Percentiles rank a stretch among this genome's conserved stretches.
Conservation (phyloP, 2,329 filamentous ascomycete species). For the Trichoderma sp. region DNA sequence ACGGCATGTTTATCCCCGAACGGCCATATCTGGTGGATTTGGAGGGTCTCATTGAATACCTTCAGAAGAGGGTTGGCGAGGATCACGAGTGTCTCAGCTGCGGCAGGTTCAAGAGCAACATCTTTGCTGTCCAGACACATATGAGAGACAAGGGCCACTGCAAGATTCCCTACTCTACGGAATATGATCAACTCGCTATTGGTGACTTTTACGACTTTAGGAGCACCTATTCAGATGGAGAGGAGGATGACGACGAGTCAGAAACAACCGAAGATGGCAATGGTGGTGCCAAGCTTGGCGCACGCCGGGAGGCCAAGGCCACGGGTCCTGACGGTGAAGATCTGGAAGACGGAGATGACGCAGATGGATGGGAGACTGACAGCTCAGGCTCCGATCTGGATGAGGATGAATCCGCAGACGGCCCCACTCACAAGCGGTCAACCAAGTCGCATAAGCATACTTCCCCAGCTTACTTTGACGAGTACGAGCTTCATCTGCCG, state of each 20-base stretch:
- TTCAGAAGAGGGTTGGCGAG: constrained; percentile 79
- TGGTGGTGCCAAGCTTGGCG: constrained; percentile 71
- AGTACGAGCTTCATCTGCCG: constrained; percentile 91
- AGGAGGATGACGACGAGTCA: constrained; percentile 53
- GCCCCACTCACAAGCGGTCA: constrained; percentile 77
- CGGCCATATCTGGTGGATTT: constrained; percentile 80
- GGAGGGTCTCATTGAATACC: constrained; percentile 76
- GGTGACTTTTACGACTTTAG: constrained; percentile 98
- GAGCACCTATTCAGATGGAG: constrained; percentile 87
- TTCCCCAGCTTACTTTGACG: constrained; percentile 83
- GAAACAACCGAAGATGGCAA: constrained; percentile 47
- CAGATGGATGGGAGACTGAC: constrained; percentile 95
- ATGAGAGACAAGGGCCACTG: constrained; percentile 98
- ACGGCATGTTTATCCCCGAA: constrained; percentile 96
- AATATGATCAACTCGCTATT: constrained; percentile 90
- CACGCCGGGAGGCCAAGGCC: constrained; percentile 57
- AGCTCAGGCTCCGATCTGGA: constrained; percentile 74
- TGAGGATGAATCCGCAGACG: background rate
- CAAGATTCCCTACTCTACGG: constrained; percentile 89
- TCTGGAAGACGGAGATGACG: constrained; percentile 58
- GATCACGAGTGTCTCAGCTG: constrained; percentile 87
- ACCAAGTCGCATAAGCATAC: constrained; percentile 75
- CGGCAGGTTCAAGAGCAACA: constrained; percentile 77
- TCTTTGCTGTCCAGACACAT: constrained; percentile 85
- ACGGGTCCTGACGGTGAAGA: constrained; percentile 55